Evolutionary conservation across 192 early-diverging fungal genomes (phyloP), one percentile per base, ranked within the genome.

Genomic region (Nowakowskiella sp.): DNA sequence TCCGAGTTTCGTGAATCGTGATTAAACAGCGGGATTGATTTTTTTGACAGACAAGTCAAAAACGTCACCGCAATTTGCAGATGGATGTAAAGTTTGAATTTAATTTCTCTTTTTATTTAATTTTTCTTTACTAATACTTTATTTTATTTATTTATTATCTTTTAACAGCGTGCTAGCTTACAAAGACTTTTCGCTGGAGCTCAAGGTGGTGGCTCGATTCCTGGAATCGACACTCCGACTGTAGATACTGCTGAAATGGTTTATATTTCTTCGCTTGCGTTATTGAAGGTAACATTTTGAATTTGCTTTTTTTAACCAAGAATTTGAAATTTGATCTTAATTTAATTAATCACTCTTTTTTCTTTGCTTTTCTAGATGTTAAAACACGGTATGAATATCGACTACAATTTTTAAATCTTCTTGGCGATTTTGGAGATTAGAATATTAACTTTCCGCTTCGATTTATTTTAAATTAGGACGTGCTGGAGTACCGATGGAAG

Each of bases 201-300:
- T 19, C 13, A 19, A 13, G 36, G 36, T 39, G 36, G 36, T 13
- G 36, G 36, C 13, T 13, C 19, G 36, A 19, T 13, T 19, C 36
- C 13, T 13, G 72, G 70, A 23, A 39, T 89, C 65, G 91, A 94
- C 63, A 87, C 87, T 36, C 89, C 90, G 19, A 88, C 88, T n/a
- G 89, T 90, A 1, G 97, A 99, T 70, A 97, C 94, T 49, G 86
- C 97, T 23, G 97, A 99, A 73, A 93, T 92, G 74, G 89, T 99
- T 16, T 91, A 99, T 75, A 99, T 99, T 55, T 99, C 97, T 27
- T 97, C 94, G 5, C 83, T 99, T 23, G 92, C 97, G 0, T 75
- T 99, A 22, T 74, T 97, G 27, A 99, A 97, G 77, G 85, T 90
- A 68, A n/a, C 42, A 31, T 5, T 6, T 7, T 30, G 26, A 53